These are phyloP conservation scores for Choricystis sp. DNA, from an alignment of 139 green algal species.

Conservation along the genomic window DNA sequence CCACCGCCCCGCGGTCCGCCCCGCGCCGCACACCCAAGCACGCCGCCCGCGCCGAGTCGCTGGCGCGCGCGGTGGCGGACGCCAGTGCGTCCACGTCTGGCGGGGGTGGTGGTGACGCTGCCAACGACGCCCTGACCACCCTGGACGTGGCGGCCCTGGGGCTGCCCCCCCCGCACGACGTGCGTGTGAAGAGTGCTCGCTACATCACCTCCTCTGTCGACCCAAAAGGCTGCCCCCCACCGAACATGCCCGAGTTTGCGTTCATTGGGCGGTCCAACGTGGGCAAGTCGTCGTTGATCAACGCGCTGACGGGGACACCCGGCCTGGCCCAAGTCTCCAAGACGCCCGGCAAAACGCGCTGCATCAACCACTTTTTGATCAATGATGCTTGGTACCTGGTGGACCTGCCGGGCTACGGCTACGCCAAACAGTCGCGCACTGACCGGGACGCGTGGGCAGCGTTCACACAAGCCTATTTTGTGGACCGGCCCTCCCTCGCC, in stretches of 20 bases:
- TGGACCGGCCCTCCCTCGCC: slow-evolving; percentile 49
- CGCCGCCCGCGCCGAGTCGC: too few relatives aligned
- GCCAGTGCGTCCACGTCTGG: too few relatives aligned
- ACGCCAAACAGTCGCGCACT: slow-evolving; percentile 33
- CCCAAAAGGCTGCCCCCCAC: slow-evolving; percentile 45
- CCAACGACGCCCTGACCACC: too few relatives aligned
- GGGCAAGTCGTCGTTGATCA: slow-evolving; percentile 95
- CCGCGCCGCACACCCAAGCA: too few relatives aligned
- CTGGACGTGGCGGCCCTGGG: background rate
- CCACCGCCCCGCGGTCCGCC: too few relatives aligned
- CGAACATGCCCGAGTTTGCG: slow-evolving; percentile 74
- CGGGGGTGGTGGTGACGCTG: too few relatives aligned
- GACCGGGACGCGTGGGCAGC: slow-evolving; percentile 50
- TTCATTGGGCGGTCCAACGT: slow-evolving; percentile 92
- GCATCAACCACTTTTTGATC: slow-evolving; percentile 96
- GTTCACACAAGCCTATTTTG: slow-evolving; percentile 84
- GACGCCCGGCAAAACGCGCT: slow-evolving; percentile 80
- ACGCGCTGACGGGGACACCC: slow-evolving; percentile 65
- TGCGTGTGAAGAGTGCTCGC: slow-evolving; percentile 19
- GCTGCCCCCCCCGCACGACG: slow-evolving; percentile 10
- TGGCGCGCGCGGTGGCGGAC: too few relatives aligned
- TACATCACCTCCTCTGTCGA: slow-evolving; percentile 58
- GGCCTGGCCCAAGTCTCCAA: slow-evolving; percentile 81
- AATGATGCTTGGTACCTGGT: slow-evolving; percentile 90
- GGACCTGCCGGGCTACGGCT: slow-evolving; percentile 88